A percentile compares a stretch with the other conserved stretches of the same genome.
phyloP scores from a whole-genome alignment of 208 protist genomes.

The Polymyxa betae region DNA sequence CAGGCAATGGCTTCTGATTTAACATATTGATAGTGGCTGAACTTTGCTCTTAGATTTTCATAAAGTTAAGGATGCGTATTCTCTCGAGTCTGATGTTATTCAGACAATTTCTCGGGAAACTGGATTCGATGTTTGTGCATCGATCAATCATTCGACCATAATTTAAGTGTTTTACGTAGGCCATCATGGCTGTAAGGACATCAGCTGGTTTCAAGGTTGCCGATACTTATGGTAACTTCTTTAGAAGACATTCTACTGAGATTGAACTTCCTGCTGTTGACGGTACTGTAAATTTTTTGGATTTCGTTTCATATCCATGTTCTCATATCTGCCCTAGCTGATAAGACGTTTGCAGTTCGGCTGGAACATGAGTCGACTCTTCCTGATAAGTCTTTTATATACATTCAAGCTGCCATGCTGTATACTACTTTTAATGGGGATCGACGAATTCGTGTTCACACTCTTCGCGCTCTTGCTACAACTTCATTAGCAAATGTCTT shows the following conservation, averaged over 20 bases:
- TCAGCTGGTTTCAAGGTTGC: constrained; percentile 55
- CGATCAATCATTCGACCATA: not conserved
- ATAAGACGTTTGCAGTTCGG: constrained; percentile 58
- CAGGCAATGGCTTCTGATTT: not conserved
- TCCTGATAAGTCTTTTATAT: not conserved
- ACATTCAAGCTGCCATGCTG: constrained; percentile 65
- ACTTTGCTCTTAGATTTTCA: constrained; percentile 2
- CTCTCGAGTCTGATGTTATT: constrained; percentile 27
- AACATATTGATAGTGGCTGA: not conserved
- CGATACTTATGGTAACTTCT: constrained; percentile 24
- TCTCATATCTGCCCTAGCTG: constrained; percentile 23
- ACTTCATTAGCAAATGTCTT: constrained; percentile 57
- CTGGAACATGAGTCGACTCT: constrained; percentile 61
- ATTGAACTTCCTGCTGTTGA: constrained; percentile 60
- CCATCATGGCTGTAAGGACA: constrained; percentile 60
- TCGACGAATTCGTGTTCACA: constrained; percentile 61
- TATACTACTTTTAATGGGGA: constrained; percentile 66
- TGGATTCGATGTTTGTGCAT: constrained; percentile 54
- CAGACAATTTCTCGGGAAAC: constrained; percentile 49
- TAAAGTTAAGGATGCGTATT: not conserved
- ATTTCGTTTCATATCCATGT: not conserved
- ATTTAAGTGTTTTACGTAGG: not conserved
- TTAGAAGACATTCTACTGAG: not conserved
- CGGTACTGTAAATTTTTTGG: not conserved
- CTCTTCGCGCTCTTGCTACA: not conserved